Evolutionary conservation across 768 basidiomycete genomes (phyloP).

Genomic region (Hericium coralloides): DNA sequence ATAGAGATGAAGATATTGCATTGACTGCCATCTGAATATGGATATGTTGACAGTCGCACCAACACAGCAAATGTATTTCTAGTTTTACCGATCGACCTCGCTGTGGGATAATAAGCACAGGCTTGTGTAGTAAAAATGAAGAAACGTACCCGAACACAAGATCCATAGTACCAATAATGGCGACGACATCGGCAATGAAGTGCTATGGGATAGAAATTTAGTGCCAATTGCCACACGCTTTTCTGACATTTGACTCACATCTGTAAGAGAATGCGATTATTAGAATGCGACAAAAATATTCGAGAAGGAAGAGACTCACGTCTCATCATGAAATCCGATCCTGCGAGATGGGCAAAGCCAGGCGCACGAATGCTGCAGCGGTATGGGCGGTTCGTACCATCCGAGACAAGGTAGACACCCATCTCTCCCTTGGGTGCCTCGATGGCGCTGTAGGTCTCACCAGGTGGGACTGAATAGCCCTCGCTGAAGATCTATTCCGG

Average conservation of each 20-base stretch:
- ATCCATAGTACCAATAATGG: conserved; percentile 98
- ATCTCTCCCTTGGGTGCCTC: conserved; percentile 99
- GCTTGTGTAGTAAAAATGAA: not conserved
- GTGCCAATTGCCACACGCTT: conserved; percentile 7
- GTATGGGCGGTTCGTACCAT: conserved; percentile 94
- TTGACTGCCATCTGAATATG: too few relatives aligned
- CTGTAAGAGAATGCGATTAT: conserved; percentile 15
- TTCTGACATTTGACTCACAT: conserved; percentile 22
- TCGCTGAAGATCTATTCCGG: conserved; percentile 80
- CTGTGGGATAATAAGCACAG: conserved; percentile 17
- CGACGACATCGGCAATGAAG: conserved; percentile 90
- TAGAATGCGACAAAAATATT: not conserved
- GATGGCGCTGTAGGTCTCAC: conserved; percentile 94
- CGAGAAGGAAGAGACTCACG: conserved; percentile 36
- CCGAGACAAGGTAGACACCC: conserved; percentile 98
- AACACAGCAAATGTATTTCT: not conserved
- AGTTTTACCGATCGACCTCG: conserved; percentile 35
- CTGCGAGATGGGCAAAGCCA: conserved; percentile 92
- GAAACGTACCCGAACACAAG: conserved; percentile 85
- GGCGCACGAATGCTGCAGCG: conserved; percentile 96
- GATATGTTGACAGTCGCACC: too few relatives aligned
- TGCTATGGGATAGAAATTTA: conserved; percentile 37
- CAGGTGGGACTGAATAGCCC: conserved; percentile 92
- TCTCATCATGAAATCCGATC: conserved; percentile 98
- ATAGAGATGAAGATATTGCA: too few relatives aligned